Evolutionary conservation across 345 rosid genomes (phyloP).

Genomic region (Heritiera fomes): DNA sequence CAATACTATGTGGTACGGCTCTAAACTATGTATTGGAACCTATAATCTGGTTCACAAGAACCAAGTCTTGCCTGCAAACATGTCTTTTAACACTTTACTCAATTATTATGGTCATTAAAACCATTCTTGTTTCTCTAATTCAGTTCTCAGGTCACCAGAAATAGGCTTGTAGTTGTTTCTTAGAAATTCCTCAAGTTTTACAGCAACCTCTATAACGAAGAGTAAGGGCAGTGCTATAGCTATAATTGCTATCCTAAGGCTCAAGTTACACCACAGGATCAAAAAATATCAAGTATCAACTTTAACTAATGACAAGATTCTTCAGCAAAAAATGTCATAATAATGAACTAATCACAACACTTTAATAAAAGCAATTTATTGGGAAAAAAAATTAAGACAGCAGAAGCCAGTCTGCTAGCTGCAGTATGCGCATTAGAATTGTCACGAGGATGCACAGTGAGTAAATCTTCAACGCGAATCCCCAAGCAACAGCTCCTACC

Average conservation of each 20-base stretch:
- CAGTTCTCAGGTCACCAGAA: not conserved
- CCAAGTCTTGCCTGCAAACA: not conserved
- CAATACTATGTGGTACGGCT: not conserved
- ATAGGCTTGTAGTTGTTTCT: not conserved
- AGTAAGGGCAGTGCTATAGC: not conserved
- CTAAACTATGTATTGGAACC: not conserved
- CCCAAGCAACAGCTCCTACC: not conserved
- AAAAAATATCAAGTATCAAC: too few species aligned
- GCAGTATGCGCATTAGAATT: not conserved
- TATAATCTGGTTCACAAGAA: not conserved
- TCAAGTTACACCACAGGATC: too few species aligned
- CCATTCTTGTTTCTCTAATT: not conserved
- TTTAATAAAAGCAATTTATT: not conserved
- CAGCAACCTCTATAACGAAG: not conserved
- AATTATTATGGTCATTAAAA: not conserved
- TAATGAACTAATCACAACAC: not conserved
- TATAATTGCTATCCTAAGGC: too few species aligned
- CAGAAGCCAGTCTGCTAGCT: not conserved
- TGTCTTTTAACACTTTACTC: not conserved
- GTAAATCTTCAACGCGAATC: not conserved
- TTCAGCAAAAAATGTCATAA: not conserved
- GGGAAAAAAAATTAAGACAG: not conserved
- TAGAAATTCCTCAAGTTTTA: too few species aligned
- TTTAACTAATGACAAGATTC: not conserved
- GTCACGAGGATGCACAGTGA: not conserved